phyloP scores from a whole-genome alignment of 2,329 filamentous ascomycete species.

The Ilyonectria robusta region DNA sequence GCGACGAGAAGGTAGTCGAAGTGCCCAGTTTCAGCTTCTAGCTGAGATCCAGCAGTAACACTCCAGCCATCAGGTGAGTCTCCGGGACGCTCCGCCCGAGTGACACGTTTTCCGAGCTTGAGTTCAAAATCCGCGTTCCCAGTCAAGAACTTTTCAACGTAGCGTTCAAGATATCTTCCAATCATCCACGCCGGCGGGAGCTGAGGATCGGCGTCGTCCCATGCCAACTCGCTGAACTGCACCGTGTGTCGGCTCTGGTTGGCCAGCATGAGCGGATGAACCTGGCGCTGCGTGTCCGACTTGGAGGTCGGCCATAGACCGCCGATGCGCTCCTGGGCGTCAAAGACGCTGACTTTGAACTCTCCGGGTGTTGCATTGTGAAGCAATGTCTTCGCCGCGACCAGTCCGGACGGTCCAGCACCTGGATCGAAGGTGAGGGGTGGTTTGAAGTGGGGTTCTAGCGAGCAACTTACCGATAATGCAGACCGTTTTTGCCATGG shows the following conservation, averaged over 20 bases:
- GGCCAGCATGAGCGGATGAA: constrained; percentile 77
- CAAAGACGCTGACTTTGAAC: constrained; percentile 80
- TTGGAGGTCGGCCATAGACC: constrained; percentile 80
- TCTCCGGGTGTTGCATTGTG: constrained; percentile 66
- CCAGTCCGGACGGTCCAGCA: constrained; percentile 77
- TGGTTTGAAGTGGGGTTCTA: neutral
- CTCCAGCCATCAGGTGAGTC: constrained; percentile 59
- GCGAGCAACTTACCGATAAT: constrained; percentile 53
- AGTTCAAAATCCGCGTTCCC: constrained; percentile 58
- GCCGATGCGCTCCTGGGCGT: constrained; percentile 75
- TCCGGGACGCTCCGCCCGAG: constrained; percentile 54
- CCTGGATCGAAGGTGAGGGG: constrained; percentile 58
- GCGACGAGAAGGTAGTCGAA: constrained; percentile 83
- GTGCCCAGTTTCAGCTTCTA: constrained; percentile 57
- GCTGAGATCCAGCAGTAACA: constrained; percentile 55
- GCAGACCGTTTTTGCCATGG: constrained; percentile 59
- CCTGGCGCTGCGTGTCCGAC: constrained; percentile 63
- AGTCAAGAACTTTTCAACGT: constrained; percentile 70
- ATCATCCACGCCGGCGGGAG: constrained; percentile 85
- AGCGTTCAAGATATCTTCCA: constrained; percentile 78
- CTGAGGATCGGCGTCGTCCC: constrained; percentile 72
- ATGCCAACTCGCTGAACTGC: constrained; percentile 79
- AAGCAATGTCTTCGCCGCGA: constrained; percentile 81
- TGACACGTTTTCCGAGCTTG: constrained; percentile 64
- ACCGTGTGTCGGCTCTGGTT: constrained; percentile 87